phyloP scores from a whole-genome alignment of 2,329 filamentous ascomycete species.

The Aspergillus phoenicis region DNA sequence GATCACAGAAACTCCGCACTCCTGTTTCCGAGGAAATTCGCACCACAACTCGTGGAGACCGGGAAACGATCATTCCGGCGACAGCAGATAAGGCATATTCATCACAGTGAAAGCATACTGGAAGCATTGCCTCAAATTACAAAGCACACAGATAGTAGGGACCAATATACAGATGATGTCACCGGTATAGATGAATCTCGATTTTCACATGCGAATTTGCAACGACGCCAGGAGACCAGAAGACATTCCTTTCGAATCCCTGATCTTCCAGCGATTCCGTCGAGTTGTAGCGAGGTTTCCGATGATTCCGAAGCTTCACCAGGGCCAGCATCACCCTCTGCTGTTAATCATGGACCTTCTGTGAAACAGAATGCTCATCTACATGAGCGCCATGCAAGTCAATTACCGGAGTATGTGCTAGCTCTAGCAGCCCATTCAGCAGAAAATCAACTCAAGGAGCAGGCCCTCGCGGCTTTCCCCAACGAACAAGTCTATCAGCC shows the following conservation, averaged over 20 bases:
- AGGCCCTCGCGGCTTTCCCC: slow-evolving; percentile 52
- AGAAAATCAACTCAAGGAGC: slow-evolving; percentile 76
- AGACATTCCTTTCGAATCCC: slow-evolving; percentile 64
- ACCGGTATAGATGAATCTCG: slow-evolving; percentile 38
- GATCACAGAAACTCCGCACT: background rate
- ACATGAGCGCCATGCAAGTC: slow-evolving; percentile 70
- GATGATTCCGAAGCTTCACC: slow-evolving; percentile 47
- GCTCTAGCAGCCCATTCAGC: slow-evolving; percentile 78
- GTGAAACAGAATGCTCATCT: slow-evolving; percentile 33
- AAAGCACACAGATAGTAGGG: slow-evolving; percentile 9
- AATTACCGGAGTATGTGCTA: slow-evolving; percentile 74
- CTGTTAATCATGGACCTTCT: slow-evolving; percentile 34
- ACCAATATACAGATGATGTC: background rate
- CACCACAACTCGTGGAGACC: slow-evolving; percentile 37
- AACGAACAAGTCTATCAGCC: slow-evolving; percentile 51
- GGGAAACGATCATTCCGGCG: slow-evolving; percentile 33
- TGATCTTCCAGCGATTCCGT: slow-evolving; percentile 63
- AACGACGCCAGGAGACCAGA: slow-evolving; percentile 40
- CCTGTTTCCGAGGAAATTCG: slow-evolving; percentile 30
- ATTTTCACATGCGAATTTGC: slow-evolving; percentile 49
- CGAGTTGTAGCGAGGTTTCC: slow-evolving; percentile 58
- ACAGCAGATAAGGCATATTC: slow-evolving; percentile 33
- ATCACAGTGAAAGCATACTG: slow-evolving; percentile 32
- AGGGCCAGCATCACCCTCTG: slow-evolving; percentile 42
- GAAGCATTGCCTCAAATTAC: background rate